Evolutionary conservation across 495 filamentous ascomycete genomes (phyloP).

Genomic region (Xylaria flabelliformis): DNA sequence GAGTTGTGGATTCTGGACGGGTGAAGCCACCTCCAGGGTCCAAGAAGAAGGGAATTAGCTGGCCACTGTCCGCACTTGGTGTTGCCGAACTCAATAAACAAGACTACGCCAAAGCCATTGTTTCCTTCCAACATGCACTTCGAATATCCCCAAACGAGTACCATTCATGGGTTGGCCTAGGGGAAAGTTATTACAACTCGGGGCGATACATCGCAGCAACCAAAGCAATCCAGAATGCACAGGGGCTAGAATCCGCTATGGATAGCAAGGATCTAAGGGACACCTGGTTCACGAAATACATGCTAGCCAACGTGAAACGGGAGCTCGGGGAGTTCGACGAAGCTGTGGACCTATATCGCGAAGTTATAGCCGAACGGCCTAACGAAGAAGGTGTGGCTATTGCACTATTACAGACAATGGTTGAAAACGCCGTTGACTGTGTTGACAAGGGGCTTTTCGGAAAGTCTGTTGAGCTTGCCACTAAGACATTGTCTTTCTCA

Average conservation of each 20-base stretch:
- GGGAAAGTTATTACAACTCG: constrained; percentile 94
- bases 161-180: constrained; percentile 93
- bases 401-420: constrained; percentile 82
- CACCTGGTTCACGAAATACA: constrained; percentile 93
- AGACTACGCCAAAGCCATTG: constrained; percentile 83
- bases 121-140: constrained; percentile 91
- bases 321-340: constrained; percentile 89
- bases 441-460: constrained; percentile 85
- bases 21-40: constrained; percentile 87
- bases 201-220: constrained; percentile 89
- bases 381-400: constrained; percentile 86
- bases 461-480: constrained; percentile 71
- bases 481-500: constrained; percentile 54
- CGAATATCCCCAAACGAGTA: constrained; percentile 84
- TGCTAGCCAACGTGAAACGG: constrained; percentile 93
- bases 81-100: constrained; percentile 97
- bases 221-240: constrained; percentile 86
- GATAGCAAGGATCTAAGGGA: constrained; percentile 56
- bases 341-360: constrained; percentile 75
- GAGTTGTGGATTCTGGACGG: constrained; percentile 91
- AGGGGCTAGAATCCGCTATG: constrained; percentile 66
- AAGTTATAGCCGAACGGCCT: constrained; percentile 68
- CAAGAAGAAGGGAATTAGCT: constrained; percentile 88
- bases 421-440: constrained; percentile 78
- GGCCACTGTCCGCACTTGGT: constrained; percentile 94